A percentile compares a stretch with the other conserved stretches of the same genome.
Evolutionary conservation across 1,284 basidiomycete species (phyloP).

Genomic region (Ustilago tritici): DNA sequence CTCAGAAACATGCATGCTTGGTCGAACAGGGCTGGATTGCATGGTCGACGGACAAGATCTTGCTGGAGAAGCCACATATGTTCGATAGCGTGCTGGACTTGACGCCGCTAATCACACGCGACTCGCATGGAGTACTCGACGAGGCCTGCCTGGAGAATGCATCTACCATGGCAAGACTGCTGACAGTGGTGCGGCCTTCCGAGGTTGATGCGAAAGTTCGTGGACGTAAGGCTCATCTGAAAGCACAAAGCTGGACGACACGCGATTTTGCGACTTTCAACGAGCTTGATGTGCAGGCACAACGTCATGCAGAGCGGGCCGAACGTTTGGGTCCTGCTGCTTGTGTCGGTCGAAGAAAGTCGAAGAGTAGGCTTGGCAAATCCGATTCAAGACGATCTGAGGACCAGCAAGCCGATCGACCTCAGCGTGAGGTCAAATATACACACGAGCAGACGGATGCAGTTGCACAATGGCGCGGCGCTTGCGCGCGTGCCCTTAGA

Average conservation of each 20-base stretch:
- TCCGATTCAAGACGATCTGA: slow-evolving; percentile 16
- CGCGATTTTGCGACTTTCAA: slow-evolving; percentile 59
- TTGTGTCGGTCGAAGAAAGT: slow-evolving; percentile 31
- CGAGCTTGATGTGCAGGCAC: slow-evolving; percentile 54
- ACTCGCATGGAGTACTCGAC: slow-evolving; percentile 32
- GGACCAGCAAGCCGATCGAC: slow-evolving; percentile 9
- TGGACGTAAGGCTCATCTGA: slow-evolving; percentile 23
- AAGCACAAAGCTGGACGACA: slow-evolving; percentile 53
- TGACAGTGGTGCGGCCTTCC: slow-evolving; percentile 15
- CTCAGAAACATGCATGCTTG: neutral
- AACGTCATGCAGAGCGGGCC: slow-evolving; percentile 38
- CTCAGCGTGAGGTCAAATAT: slow-evolving; percentile 15
- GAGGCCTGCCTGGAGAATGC: slow-evolving; percentile 28
- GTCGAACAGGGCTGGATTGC: slow-evolving; percentile 54
- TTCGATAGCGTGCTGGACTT: slow-evolving; percentile 61
- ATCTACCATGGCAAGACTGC: slow-evolving; percentile 17
- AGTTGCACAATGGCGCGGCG: slow-evolving; percentile 44
- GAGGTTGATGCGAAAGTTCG: neutral
- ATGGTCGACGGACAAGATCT: slow-evolving; percentile 60
- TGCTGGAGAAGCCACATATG: slow-evolving; percentile 57
- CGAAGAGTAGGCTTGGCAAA: slow-evolving; percentile 18
- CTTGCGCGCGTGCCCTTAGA: slow-evolving; percentile 26
- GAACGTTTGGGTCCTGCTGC: slow-evolving; percentile 21
- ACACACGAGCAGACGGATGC: slow-evolving; percentile 16
- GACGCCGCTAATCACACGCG: slow-evolving; percentile 35